Base-by-base conservation (phyloP, 2,329 filamentous ascomycete species). In the Colletotrichum spaethianum region DNA sequence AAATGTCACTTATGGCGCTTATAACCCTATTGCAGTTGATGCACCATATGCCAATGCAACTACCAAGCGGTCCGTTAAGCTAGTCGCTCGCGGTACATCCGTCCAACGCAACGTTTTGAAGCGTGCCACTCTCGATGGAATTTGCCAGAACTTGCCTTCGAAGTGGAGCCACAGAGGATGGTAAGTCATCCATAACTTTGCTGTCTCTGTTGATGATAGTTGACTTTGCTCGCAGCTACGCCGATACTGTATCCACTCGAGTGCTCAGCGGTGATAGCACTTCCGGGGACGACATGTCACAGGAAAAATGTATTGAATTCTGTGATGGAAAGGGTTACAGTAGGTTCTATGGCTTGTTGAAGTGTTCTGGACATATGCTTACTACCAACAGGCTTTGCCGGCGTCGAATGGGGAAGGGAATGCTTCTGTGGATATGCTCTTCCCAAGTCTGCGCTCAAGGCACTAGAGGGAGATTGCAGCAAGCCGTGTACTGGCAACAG, bases 381-480 rank as follows among this genome's bases (percentile, higher is more conserved):
- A 55, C 5, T 5, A 14, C n/a, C 16, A 7, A 38, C 11, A 63
- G 61, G 61, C 33, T 12, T 63, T 73, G 85, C 86, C 74, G 86
- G 86, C 66, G 82, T 88, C 36, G 82, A 84, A 74, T 87, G 86
- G 78, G 84, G 87, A 73, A 86, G 86, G 69, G 80, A 84, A 44
- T 89, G 88, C 80, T 89, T 88, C 78, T 86, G 87, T 73, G 84
- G 86, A 31, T 80, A 87, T 73, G 85, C 85, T 31, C 83, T 88
- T 71, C 79, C 87, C 73, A 85, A 85, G n/a, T 86, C 88, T 76
- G 84, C 84, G 74, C 77, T 91, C 26, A 78, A 82, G 55, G 38
- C 63, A 4, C 18, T 53, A 4, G 84, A 86, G 31, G 82, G 87
- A 20, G 84, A 90, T 40, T 93, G 92, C 75, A 89, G 85, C 78